Evolutionary conservation across 345 rosid genomes (phyloP), one percentile per base, ranked within the genome.

Genomic region (Gossypium turneri): DNA sequence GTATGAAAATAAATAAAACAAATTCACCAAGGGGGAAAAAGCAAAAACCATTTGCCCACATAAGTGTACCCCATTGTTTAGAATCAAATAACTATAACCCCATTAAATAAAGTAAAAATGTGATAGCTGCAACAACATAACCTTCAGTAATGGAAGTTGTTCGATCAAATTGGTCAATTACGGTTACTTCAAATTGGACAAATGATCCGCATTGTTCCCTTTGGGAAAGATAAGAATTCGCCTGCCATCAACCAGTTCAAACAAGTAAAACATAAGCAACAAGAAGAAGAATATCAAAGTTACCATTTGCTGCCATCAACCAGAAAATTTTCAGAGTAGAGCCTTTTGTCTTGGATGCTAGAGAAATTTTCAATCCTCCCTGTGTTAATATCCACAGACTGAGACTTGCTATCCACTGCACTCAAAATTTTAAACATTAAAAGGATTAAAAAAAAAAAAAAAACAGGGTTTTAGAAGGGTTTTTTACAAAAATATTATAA

Each of bases 141-240:
- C 34, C 5, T 29, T 29, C 4, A 29, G 34, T 29, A 29, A 29
- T 29, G 2, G 94, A 81, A 79, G 75, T 84, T 81, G 81, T 81
- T 73, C 25, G 79, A 81, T 86, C 77, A 8, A 81, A 48, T 84
- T 92, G 98, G 81, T 94, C 88, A 45, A 85, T 86, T 58, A 92
- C 83, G 64, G 93, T 79, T 77, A 94, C 79, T 79, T 91, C 87
- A 77, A 89, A 92, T 73, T 86, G 92, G 97, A 88, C 79, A 94
- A 29, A 29, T 29, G 5, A 29, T 29, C 34, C 3, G 4, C 5
- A 29, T 29, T 27, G 4, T 27, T 89, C 73, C 97, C 97, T 72
- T 88, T 90, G 2, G 97, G 97, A 43, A 88, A 94, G 56, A 87
- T 83, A 76, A 89, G 83, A 76, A 92, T 73, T 73, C 89, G 86